phyloP scores from a whole-genome alignment of 2,329 filamentous ascomycete species.

The Sarocladium strictum region DNA sequence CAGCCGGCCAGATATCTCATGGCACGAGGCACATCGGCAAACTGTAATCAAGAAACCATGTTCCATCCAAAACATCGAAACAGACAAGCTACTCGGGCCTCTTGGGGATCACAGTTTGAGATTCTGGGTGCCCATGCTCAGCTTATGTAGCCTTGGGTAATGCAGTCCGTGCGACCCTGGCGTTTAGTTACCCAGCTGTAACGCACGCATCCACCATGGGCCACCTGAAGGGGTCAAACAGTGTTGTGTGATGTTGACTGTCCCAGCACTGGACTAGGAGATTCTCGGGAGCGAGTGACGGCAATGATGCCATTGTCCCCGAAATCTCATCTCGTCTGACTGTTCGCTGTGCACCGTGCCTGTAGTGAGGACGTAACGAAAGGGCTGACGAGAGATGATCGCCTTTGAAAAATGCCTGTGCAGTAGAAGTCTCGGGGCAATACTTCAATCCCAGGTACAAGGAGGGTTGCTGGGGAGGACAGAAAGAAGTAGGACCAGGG shows the following conservation, averaged over 20 bases:
- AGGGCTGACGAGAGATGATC: background rate
- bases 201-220: background rate
- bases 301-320: background rate
- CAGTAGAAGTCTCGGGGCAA: background rate
- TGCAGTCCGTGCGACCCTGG: constrained; percentile 2
- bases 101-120: background rate
- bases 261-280: too few relatives aligned
- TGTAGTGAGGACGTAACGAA: background rate
- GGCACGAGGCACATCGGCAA: too few relatives aligned
- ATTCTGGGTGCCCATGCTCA: background rate
- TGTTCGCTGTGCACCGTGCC: background rate
- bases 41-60: too few relatives aligned
- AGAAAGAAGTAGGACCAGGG: background rate
- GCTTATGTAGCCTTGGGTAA: background rate
- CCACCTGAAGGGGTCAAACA: background rate
- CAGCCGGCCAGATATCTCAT: too few relatives aligned
- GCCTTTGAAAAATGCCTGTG: background rate
- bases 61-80: background rate
- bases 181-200: background rate
- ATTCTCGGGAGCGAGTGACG: background rate
- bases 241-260: background rate
- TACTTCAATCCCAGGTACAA: background rate
- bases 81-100: background rate
- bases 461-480: background rate
- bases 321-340: too few relatives aligned